Evolutionary conservation across 148 eudicot species (phyloP), one percentile per base, ranked within the genome.

Genomic region (Simmondsia chinensis): DNA sequence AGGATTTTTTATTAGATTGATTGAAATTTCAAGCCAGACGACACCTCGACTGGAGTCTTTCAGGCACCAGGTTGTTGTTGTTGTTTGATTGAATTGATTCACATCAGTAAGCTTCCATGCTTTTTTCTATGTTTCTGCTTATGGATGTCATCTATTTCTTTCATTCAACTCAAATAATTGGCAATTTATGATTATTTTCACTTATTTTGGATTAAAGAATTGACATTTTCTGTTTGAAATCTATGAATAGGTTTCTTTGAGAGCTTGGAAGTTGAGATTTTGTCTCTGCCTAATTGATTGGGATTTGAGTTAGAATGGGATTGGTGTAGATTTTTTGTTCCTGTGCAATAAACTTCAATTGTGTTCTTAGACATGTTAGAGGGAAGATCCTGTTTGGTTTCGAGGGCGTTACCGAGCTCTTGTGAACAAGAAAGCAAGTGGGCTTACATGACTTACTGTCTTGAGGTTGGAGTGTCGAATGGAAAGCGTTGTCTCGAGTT

Each of bases 401-500:
- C 85, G 13, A 66, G 87, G 53, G 63, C 63, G 46, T 78, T 73
- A 51, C 66, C 60, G 1, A 60, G 65, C 43, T 61, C 71, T 49
- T 71, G 79, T 53, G 82, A 73, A 50, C 68, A 45, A 28, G 77
- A 76, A 17, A 33, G 37, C 48, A 57, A 48, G 56, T 66, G 82
- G 84, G 28, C 50, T 43, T 70, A 44, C 56, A 79, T 76, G 83
- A 71, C 34, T 44, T 71, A 60, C 71, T 37, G 56, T 37, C 64
- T 50, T 0, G 83, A 70, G 18, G 37, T 60, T 15, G 82, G 65
- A 13, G 36, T 57, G 36, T 54, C 65, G 9, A 65, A 60, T 13
- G 78, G 82, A 2, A 85, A 78, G 44, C 60, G 96, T 18, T 77
- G 61, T 3, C 52, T 69, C 27, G 87, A 82, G 33, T 21, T 50